Conservation (phyloP, 345 rosid species). For the Abelmoschus esculentus region DNA sequence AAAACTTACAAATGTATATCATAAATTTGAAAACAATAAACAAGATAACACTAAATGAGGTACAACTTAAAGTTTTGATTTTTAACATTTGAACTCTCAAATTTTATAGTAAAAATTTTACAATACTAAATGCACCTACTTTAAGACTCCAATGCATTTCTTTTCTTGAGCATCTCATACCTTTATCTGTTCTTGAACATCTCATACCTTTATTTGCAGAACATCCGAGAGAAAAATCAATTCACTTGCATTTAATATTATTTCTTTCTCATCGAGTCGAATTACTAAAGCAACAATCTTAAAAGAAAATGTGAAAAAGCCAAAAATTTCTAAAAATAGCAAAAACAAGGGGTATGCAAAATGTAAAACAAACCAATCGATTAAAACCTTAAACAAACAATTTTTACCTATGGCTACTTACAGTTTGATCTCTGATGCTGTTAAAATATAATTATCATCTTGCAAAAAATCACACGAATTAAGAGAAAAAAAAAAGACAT, state of each 20-base stretch:
- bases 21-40: too few relatives aligned
- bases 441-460: slow-evolving; percentile 58
- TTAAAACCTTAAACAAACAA: neutral
- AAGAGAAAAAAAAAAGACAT: neutral
- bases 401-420: slow-evolving; percentile 35
- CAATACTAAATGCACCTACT: too few relatives aligned
- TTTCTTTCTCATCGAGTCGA: neutral
- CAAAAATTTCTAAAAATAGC: neutral
- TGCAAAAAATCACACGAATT: slow-evolving; percentile 23
- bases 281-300: too few relatives aligned
- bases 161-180: slow-evolving; percentile 42
- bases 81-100: too few relatives aligned
- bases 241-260: neutral
- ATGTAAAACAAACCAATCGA: neutral
- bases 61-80: too few relatives aligned
- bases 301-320: neutral
- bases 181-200: too few relatives aligned
- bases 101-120: too few relatives aligned
- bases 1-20: too few relatives aligned
- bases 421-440: slow-evolving; percentile 96
- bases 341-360: neutral
- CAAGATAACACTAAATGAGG: too few relatives aligned
- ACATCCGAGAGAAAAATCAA: neutral
- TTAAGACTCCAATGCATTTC: slow-evolving; percentile 53
- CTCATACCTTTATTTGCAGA: slow-evolving; percentile 77